A percentile compares a stretch with the other conserved stretches of the same genome.
Evolutionary conservation across 2,329 filamentous ascomycete species (phyloP).

Genomic region (Coleophoma cylindrospora): DNA sequence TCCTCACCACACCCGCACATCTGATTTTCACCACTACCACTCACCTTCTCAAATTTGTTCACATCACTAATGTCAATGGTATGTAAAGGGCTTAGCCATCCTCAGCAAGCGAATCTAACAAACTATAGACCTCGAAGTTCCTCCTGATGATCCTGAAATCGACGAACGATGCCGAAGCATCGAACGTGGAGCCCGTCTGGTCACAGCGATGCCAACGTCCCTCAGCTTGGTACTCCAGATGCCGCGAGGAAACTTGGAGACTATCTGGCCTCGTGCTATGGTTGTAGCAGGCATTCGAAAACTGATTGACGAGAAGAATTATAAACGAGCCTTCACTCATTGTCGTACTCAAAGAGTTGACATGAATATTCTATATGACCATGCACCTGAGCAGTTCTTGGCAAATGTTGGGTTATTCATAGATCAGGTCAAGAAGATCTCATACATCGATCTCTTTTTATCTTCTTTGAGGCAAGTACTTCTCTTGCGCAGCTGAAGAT

Average conservation of each 20-base stretch:
- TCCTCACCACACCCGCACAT: slow-evolving; percentile 74
- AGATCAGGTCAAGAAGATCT: slow-evolving; percentile 74
- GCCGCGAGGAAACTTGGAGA: slow-evolving; percentile 93
- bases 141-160: slow-evolving; percentile 80
- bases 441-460: slow-evolving; percentile 86
- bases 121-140: slow-evolving; percentile 69
- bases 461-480: slow-evolving; percentile 68
- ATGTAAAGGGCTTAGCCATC: slow-evolving; percentile 18
- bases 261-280: slow-evolving; percentile 87
- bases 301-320: slow-evolving; percentile 75
- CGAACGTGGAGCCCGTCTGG: slow-evolving; percentile 79
- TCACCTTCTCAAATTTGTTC: slow-evolving; percentile 90
- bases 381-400: slow-evolving; percentile 83
- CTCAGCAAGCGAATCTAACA: background rate
- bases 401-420: slow-evolving; percentile 71
- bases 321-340: slow-evolving; percentile 76
- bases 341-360: slow-evolving; percentile 93
- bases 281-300: slow-evolving; percentile 85
- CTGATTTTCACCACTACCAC: slow-evolving; percentile 89
- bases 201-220: slow-evolving; percentile 83
- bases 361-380: slow-evolving; percentile 95
- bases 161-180: slow-evolving; percentile 91
- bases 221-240: slow-evolving; percentile 89
- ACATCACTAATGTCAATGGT: slow-evolving; percentile 65
- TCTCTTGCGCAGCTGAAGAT: background rate